Percentiles rank a stretch among this genome's conserved stretches.
phyloP scores from a whole-genome alignment of 805 yeast species.

The Cephaloascus fragrans region DNA sequence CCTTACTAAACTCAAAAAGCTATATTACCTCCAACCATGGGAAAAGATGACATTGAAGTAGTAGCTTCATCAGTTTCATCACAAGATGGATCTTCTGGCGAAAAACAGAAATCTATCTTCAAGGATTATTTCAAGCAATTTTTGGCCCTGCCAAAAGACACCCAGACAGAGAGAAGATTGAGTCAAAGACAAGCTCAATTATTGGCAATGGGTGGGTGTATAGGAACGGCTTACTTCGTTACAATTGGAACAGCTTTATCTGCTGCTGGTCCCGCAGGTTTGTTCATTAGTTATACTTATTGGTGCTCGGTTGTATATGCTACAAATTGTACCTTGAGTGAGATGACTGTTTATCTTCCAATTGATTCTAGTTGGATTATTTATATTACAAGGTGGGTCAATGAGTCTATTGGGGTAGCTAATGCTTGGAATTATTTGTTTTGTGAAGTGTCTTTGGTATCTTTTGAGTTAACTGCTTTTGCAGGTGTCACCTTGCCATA shows the following conservation, averaged over 20 bases:
- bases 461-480: slow-evolving; percentile 22
- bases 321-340: slow-evolving; percentile 15
- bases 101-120: not conserved
- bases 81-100: not conserved
- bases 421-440: slow-evolving; percentile 20
- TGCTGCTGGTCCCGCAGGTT: slow-evolving; percentile 12
- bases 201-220: slow-evolving; percentile 13
- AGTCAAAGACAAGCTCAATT: slow-evolving; percentile 10
- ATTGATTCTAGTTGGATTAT: slow-evolving; percentile 23
- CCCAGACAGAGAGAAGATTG: slow-evolving; percentile 3
- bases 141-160: not conserved
- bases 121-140: not conserved
- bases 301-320: slow-evolving; percentile 10
- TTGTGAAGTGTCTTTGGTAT: slow-evolving; percentile 21
- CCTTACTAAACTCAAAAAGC: too few relatives aligned
- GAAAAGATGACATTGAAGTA: not conserved
- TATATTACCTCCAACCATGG: too few relatives aligned
- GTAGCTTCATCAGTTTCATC: not conserved
- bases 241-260: slow-evolving; percentile 12
- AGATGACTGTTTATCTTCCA: slow-evolving; percentile 21
- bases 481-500: slow-evolving; percentile 17
- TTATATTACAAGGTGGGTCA: slow-evolving; percentile 22
- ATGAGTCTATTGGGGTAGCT: slow-evolving; percentile 26
- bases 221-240: slow-evolving; percentile 12
- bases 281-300: slow-evolving; percentile 9